Percentiles rank a stretch among this genome's conserved stretches.
phyloP scores from a whole-genome alignment of 345 rosid species.

The Syzygium aromaticum region DNA sequence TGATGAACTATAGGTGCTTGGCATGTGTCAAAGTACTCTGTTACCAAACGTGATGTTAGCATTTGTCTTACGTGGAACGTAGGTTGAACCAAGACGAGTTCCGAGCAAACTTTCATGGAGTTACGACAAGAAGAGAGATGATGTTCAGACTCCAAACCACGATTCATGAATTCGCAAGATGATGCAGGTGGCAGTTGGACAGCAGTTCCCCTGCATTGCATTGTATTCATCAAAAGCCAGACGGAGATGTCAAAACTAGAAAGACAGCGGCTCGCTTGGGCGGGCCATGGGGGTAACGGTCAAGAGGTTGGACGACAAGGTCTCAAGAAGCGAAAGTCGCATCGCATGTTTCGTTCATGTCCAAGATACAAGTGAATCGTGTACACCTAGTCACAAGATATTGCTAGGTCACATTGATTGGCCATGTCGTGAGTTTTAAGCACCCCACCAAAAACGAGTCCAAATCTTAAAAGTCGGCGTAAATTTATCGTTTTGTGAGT shows the following conservation, averaged over 20 bases:
- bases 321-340: not conserved
- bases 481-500: not conserved
- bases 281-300: not conserved
- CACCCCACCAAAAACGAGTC: not conserved
- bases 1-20: not conserved
- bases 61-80: not conserved
- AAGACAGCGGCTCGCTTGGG: not conserved
- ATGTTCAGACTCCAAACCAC: no score
- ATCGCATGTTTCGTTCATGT: not conserved
- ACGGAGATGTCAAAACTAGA: not conserved
- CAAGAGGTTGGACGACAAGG: not conserved
- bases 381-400: not conserved
- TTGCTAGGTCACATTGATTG: not conserved
- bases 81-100: not conserved
- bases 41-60: not conserved
- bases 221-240: not conserved
- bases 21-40: not conserved
- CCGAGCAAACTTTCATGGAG: not conserved
- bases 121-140: not conserved
- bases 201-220: not conserved
- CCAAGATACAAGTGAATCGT: not conserved
- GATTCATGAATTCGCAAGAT: not conserved
- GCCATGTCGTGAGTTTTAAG: not conserved
- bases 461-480: not conserved
- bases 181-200: not conserved